Conservation (phyloP, 164 flowering plant genomes). For the Malania oleifera region DNA sequence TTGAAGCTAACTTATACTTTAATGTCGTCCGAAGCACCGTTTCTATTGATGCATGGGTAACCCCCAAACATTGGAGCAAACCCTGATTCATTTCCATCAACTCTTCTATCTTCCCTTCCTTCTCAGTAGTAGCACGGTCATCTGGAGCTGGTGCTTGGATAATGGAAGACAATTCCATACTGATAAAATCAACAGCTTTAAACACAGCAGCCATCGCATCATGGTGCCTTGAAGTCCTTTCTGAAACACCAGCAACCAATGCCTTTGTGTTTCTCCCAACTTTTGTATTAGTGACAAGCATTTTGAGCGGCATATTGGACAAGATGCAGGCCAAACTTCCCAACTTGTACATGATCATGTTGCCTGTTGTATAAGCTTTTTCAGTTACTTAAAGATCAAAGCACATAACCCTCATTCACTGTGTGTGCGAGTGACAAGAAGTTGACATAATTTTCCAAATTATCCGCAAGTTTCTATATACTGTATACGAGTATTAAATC, state of each 20-base stretch:
- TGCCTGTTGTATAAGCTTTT: conserved; percentile 48
- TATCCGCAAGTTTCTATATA: too few species aligned
- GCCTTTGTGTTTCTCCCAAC: conserved; percentile 98
- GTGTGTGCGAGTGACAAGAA: too few species aligned
- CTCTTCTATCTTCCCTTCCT: conserved; percentile 79
- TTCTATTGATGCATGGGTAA: conserved; percentile 90
- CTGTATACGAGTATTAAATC: too few species aligned
- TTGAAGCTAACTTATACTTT: conserved; percentile 77
- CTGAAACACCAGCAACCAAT: conserved; percentile 86
- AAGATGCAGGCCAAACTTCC: conserved; percentile 59
- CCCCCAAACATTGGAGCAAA: conserved; percentile 93
- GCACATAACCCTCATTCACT: not conserved
- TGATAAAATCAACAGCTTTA: conserved; percentile 81
- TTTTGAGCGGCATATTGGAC: conserved; percentile 62
- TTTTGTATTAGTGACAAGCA: conserved; percentile 89
- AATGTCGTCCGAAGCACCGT: conserved; percentile 76
- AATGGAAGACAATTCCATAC: conserved; percentile 68
- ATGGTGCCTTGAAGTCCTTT: conserved; percentile 71
- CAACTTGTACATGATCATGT: conserved; percentile 84
- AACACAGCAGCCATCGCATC: conserved; percentile 76
- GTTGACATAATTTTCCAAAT: too few species aligned
- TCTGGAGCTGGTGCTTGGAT: conserved; percentile 58
- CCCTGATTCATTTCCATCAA: conserved; percentile 98
- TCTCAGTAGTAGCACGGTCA: conserved; percentile 58
- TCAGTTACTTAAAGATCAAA: not conserved